Conservation (phyloP, 1,284 basidiomycete species). For the Puccinia polysora region DNA sequence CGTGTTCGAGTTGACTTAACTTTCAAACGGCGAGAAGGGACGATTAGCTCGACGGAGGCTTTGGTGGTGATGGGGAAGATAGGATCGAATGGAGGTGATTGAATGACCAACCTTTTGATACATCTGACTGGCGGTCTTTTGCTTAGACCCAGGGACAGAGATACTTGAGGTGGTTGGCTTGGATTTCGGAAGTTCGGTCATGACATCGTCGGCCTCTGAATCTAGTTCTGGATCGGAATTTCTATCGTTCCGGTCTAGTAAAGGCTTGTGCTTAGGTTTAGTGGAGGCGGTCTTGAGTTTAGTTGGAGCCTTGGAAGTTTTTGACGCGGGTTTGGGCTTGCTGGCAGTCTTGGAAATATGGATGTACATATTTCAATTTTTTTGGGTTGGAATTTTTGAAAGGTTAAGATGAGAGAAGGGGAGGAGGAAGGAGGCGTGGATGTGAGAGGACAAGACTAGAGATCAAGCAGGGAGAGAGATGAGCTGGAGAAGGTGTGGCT, state of each 20-base stretch:
- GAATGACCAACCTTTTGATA: conserved; percentile 47
- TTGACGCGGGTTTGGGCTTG: conserved; percentile 5
- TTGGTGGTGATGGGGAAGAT: not conserved
- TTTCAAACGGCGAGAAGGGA: too few relatives aligned
- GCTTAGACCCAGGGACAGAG: conserved; percentile 43
- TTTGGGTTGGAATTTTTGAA: too few relatives aligned
- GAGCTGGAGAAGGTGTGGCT: not conserved
- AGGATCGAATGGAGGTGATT: not conserved
- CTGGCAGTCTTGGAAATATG: conserved; percentile 3
- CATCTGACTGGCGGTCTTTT: conserved; percentile 48
- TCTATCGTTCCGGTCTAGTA: conserved; percentile 7
- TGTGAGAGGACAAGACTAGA: not conserved
- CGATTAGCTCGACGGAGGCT: not conserved
- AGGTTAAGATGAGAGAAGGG: too few relatives aligned
- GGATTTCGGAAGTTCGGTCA: not conserved
- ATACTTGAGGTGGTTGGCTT: conserved; percentile 4
- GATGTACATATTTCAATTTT: too few relatives aligned
- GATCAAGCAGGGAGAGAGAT: not conserved
- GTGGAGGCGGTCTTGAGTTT: not conserved
- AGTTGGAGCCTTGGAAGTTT: conserved; percentile 11
- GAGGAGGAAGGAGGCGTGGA: too few relatives aligned
- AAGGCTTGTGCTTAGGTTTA: not conserved
- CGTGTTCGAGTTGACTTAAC: conserved; percentile 94
- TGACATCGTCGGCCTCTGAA: not conserved
- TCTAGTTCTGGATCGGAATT: not conserved